Evolutionary conservation across 2,329 filamentous ascomycete species (phyloP).

Genomic region (Didymella keratinophila): DNA sequence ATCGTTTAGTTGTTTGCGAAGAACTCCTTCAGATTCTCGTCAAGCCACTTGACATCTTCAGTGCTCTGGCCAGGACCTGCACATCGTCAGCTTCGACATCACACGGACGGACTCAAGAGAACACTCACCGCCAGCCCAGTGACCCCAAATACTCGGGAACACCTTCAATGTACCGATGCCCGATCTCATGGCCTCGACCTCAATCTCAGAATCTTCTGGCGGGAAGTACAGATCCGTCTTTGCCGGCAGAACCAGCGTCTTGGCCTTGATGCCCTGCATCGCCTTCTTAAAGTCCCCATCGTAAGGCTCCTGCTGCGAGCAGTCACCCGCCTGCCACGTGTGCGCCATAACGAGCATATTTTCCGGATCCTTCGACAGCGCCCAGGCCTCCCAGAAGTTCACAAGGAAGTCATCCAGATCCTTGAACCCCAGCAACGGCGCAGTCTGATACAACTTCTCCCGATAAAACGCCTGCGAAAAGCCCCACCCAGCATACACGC

Average conservation of each 20-base stretch:
- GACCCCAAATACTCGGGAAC: conserved; percentile 71
- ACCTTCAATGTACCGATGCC: conserved; percentile 63
- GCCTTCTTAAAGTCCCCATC: conserved; percentile 68
- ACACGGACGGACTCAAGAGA: neutral
- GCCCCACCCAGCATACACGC: conserved; percentile 82
- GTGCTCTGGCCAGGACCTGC: conserved; percentile 72
- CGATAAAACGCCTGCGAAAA: conserved; percentile 83
- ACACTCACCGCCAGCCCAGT: conserved; percentile 60
- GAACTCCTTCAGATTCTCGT: conserved; percentile 65
- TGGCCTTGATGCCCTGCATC: conserved; percentile 74
- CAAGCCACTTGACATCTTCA: conserved; percentile 76
- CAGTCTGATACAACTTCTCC: conserved; percentile 70
- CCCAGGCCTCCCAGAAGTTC: conserved; percentile 80
- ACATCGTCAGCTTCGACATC: conserved; percentile 19
- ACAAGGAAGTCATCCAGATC: conserved; percentile 77
- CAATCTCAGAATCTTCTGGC: conserved; percentile 79
- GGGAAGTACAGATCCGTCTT: conserved; percentile 85
- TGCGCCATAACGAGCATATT: conserved; percentile 78
- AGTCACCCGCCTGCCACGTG: conserved; percentile 80
- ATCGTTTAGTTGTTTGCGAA: conserved; percentile 49
- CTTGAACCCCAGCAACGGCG: conserved; percentile 65
- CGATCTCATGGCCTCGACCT: conserved; percentile 69
- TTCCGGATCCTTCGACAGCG: conserved; percentile 75
- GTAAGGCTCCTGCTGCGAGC: conserved; percentile 73
- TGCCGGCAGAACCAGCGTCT: conserved; percentile 72